Percentiles rank a stretch among this genome's conserved stretches.
Conservation (phyloP, 2,329 filamentous ascomycete species). For the Dryadomyces quercivorus region DNA sequence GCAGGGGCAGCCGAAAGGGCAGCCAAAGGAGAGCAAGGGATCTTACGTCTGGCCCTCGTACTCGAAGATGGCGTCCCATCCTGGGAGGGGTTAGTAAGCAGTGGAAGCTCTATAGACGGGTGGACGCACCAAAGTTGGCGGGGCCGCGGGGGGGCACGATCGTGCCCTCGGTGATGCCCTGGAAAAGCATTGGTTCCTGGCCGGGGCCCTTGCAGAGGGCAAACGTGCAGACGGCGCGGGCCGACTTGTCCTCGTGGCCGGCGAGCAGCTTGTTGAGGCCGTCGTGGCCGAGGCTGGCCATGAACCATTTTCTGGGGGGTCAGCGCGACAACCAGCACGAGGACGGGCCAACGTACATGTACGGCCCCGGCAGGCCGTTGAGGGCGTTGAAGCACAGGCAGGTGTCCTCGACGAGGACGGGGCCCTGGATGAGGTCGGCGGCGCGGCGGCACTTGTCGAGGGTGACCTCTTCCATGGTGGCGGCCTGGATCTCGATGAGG, state of each 20-base stretch:
- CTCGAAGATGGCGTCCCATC: constrained; percentile 96
- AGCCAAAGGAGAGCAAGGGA: background rate
- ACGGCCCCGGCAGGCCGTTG: constrained; percentile 83
- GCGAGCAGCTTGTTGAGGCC: constrained; percentile 84
- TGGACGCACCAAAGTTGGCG: constrained; percentile 67
- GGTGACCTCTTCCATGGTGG: constrained; percentile 83
- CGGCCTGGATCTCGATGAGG: constrained; percentile 83
- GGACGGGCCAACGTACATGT: too few relatives aligned
- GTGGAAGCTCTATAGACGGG: too few relatives aligned
- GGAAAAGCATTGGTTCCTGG: constrained; percentile 74
- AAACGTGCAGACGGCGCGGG: constrained; percentile 92
- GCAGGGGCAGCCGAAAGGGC: too few relatives aligned
- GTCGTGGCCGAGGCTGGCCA: constrained; percentile 67
- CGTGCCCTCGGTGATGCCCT: constrained; percentile 73
- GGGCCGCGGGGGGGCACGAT: constrained; percentile 79
- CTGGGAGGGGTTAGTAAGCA: constrained; percentile 29
- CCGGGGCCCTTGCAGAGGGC: constrained; percentile 81
- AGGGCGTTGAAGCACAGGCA: constrained; percentile 87
- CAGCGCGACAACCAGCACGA: too few relatives aligned
- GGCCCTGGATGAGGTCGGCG: constrained; percentile 59
- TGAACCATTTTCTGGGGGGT: constrained; percentile 73
- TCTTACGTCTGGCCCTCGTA: constrained; percentile 72
- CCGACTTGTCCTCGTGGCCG: constrained; percentile 81
- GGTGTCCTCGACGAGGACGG: constrained; percentile 92
- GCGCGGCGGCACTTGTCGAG: constrained; percentile 75